phyloP scores from a whole-genome alignment of 306 rosid species.

The Arachis hypogaea region DNA sequence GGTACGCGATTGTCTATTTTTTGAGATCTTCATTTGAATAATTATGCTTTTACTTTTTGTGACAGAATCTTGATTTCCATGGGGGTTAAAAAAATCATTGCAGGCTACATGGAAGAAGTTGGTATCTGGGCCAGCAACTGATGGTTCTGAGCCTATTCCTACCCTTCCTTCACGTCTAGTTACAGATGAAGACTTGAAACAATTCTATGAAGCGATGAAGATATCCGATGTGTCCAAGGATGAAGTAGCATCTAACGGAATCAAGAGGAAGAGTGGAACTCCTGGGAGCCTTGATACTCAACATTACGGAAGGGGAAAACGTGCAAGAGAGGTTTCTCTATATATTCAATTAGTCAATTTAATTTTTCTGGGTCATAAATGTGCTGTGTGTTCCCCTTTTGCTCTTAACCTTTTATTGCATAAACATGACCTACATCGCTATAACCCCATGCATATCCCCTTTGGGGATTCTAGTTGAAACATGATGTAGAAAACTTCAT shows the following conservation, averaged over 20 bases:
- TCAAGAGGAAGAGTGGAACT: slow-evolving; percentile 73
- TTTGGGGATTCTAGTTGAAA: background rate
- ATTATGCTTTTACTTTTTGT: slow-evolving; percentile 29
- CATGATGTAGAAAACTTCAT: slow-evolving; percentile 2
- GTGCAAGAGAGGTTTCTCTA: slow-evolving; percentile 94
- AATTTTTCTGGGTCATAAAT: slow-evolving; percentile 13
- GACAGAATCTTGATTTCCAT: slow-evolving; percentile 9
- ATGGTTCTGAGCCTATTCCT: slow-evolving; percentile 57
- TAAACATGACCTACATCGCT: background rate
- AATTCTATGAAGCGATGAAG: slow-evolving; percentile 86
- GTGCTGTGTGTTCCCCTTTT: slow-evolving; percentile 3
- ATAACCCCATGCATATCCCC: slow-evolving; percentile 8
- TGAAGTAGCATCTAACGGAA: slow-evolving; percentile 59
- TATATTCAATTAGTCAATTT: slow-evolving; percentile 15
- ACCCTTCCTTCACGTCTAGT: slow-evolving; percentile 86
- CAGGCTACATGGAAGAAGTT: slow-evolving; percentile 88
- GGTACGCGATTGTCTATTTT: slow-evolving; percentile 56
- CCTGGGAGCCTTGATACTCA: slow-evolving; percentile 84
- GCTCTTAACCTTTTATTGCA: background rate
- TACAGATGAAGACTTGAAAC: slow-evolving; percentile 85
- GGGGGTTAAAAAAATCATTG: slow-evolving; percentile 24
- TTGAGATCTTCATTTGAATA: slow-evolving; percentile 14
- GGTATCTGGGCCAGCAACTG: slow-evolving; percentile 52
- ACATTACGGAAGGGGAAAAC: slow-evolving; percentile 94
- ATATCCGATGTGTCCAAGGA: slow-evolving; percentile 73